Evolutionary conservation across 169 alveolate species (phyloP), one percentile per base, ranked within the genome.

Genomic region (Babesia bovis): DNA sequence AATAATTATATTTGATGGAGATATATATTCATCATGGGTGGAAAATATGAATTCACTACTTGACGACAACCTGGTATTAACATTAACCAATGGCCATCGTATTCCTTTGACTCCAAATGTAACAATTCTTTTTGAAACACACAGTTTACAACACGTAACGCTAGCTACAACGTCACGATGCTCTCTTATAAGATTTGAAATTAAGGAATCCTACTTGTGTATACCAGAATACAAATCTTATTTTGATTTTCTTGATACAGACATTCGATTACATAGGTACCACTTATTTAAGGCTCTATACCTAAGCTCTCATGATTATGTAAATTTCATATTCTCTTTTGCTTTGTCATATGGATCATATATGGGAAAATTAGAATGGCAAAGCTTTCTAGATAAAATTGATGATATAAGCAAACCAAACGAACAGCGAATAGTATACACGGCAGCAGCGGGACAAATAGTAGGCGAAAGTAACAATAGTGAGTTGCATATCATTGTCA

Each of bases 11-110:
- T 97, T 97, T 77, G 99, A 98, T 85, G 99, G 99, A 7, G 99
- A 98, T 75, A 98, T 98, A 5, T 99, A 97, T 73, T 99, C 99
- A 17, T 98, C 97, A 69, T 98, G 99, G 99, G 99, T 99, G 33
- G 99, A 98, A 86, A 96, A 95, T 56, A 90, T 98, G 67, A 98
- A 98, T 91, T 95, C 99, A 15, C 99, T 97, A 10, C 90, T 98
- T 57, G 99, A 98, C 85, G 99, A 98, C 83, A 98, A 96, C 89
- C 95, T 96, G 82, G 91, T 98, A 28, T 85, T 96, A n/a, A 96
- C 99, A 7, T 87, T 97, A 41, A 98, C 98, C 9, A 95, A 94
- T 61, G 99, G 99, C 33, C 98, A 96, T 82, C 90, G 99, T 51
- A 87, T 98, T n/a, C 91, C 88, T 26, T 92, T 96, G 33, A 97